Evolutionary conservation across 176 grass and related monocot species (phyloP), one percentile per base, ranked within the genome.

Genomic region (Lolium rigidum): DNA sequence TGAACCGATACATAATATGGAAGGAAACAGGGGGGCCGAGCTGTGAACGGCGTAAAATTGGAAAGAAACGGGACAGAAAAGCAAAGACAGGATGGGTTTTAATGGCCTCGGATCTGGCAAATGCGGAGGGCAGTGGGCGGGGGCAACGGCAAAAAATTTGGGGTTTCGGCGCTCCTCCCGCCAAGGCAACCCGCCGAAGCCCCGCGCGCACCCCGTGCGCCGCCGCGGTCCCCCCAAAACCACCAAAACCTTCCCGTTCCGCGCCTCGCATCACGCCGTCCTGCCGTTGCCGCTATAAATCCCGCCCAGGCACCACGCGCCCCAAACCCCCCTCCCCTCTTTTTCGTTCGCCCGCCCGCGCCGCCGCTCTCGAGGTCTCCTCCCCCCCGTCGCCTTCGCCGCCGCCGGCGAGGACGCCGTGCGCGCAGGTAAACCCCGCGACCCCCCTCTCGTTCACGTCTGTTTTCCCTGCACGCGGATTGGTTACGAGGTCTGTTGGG

Each of bases 201-300:
- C 48, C 63, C 78, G 60, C 31, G 81, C 80, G 80, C 48, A 17
- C 37, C 48, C 63, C 78, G 60, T 47, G 81, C 80, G 80, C 48
- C 10, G 18, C 61, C 61, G 81, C 81, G 79, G 61, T 41, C 47
- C n/a, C n/a, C n/a, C n/a, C n/a, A 56, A 41, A 81, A 51, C 37
- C 55, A 43, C 78, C 22, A 65, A 66, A 49, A 20, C 35, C 79
- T 49, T 14, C 5, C 41, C 22, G 44, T 61, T 25, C 7, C 39
- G 0, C 57, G 11, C 77, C 8, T 37, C 18, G 12, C 54, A 9
- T n/a, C 26, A 10, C 74, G 15, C 16, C 74, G 26, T 11, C 50
- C 35, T 31, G 76, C 76, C 54, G 12, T 78, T 78, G 12, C 9
- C 67, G 58, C 60, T 90, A 77, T 90, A 86, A 86, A 43, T 7